Base-by-base conservation (phyloP, 2,329 filamentous ascomycete genomes). In the Pyrenophora teres region DNA sequence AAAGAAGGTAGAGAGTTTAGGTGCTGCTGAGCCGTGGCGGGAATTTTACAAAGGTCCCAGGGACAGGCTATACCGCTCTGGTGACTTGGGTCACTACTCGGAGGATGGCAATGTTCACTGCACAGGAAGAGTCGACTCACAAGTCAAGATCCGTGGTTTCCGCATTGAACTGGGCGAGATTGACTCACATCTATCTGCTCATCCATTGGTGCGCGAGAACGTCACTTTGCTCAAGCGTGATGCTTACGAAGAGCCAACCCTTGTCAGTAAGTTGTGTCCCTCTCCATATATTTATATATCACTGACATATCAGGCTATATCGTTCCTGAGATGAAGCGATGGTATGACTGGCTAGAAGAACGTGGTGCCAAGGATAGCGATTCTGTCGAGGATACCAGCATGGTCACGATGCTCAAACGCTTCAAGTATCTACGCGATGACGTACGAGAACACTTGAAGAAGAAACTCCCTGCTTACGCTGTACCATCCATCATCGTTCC, bases 71-170 rank as follows among this genome's bases (percentile, higher is more conserved):
- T 97, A 99, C 74, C 79, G 89, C 16, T 94, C 87, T 33, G 94
- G 93, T 21, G 93, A 97, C 71, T 77, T 99, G 3, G 93, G 93
- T 3, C 80, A 86, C 50, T 92, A 89, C 67, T 83, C 85, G 44
- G 79, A 81, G 2, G 81, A 85, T 38, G 90, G 89, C 31, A 86
- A 87, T 59, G 87, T 91, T 9, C 88, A 89, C 66, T 89, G 86
- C 67, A 87, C 88, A 8, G 93, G 93, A 18, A 83, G 94, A 52
- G 86, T 86, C 19, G 93, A 97, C 68, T 83, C 88, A 61, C 93
- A 97, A 71, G 90, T 97, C 77, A 99, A 97, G 80, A 93, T 97
- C 60, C 88, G 94, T 54, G 93, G 93, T 1, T 97, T 97, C 81
- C 83, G 93, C 55, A 96, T 99, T 62, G 94, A 99, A 76, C 85